phyloP scores from a whole-genome alignment of 805 yeast species.

The Ogataea saltuana region DNA sequence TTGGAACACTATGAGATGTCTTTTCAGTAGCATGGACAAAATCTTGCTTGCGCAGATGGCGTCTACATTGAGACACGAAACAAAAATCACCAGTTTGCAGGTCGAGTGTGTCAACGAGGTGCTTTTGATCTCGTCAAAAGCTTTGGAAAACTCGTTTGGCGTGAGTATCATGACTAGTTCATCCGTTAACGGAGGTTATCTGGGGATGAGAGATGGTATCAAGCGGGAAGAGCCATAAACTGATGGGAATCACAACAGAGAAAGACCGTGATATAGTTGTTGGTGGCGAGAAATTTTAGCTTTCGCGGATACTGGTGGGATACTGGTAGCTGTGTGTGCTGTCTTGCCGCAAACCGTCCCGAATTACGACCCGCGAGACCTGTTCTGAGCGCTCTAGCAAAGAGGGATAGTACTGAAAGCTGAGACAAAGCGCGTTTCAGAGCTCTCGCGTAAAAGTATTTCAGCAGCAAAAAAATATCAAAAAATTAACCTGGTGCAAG shows the following conservation, averaged over 20 bases:
- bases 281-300: no score
- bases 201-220: no score
- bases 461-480: constrained; percentile 1
- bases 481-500: constrained; percentile 7
- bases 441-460: neutral
- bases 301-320: no score
- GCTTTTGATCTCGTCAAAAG: constrained; percentile 65
- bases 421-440: constrained; percentile 9
- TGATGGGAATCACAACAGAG: neutral
- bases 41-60: constrained; percentile 88
- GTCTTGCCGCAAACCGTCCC: no score
- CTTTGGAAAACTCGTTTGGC: constrained; percentile 64
- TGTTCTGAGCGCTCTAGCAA: no score
- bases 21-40: constrained; percentile 66
- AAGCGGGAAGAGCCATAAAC: neutral
- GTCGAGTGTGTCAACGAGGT: constrained; percentile 90
- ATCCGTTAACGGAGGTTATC: no score
- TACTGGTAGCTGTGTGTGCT: no score
- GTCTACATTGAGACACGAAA: constrained; percentile 88
- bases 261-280: no score
- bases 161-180: constrained; percentile 73
- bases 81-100: constrained; percentile 83
- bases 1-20: constrained; percentile 83
- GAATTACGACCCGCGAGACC: no score
- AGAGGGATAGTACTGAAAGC: no score